phyloP scores from a whole-genome alignment of 2,329 filamentous ascomycete species.

The Myriosclerotinia duriaeana region DNA sequence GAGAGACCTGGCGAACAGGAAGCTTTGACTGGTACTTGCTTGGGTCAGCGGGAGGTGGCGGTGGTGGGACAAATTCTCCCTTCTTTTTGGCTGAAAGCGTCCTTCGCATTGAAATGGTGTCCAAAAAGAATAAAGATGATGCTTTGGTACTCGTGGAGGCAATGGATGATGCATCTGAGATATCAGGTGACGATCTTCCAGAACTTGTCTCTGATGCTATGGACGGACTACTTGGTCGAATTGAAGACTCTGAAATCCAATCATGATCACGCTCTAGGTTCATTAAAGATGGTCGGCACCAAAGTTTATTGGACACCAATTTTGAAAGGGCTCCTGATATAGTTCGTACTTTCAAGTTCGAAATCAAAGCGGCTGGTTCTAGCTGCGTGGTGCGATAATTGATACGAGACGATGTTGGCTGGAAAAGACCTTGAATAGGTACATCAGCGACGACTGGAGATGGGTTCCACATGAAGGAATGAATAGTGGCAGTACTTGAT shows the following conservation, averaged over 20 bases:
- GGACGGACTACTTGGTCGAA: conserved; percentile 37
- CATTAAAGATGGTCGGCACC: conserved; percentile 29
- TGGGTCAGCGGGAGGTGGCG: conserved; percentile 26
- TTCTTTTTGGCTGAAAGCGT: conserved; percentile 28
- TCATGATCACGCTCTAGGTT: conserved; percentile 30
- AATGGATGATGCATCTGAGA: conserved; percentile 38
- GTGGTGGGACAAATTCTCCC: conserved; percentile 7
- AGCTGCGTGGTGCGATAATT: conserved; percentile 30
- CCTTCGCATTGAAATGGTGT: conserved; percentile 24
- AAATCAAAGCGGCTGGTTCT: conserved; percentile 34
- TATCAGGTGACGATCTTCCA: conserved; percentile 34
- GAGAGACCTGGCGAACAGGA: conserved; percentile 27
- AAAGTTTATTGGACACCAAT: conserved; percentile 36
- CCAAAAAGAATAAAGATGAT: conserved; percentile 33
- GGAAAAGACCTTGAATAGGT: conserved; percentile 31
- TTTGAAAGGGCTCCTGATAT: conserved; percentile 21
- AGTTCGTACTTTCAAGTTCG: conserved; percentile 32
- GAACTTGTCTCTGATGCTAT: conserved; percentile 37
- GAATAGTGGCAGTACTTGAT: not conserved
- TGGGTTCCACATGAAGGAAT: conserved; percentile 29
- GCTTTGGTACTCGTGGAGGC: conserved; percentile 40
- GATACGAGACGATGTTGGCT: conserved; percentile 17
- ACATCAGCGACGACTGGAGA: not conserved
- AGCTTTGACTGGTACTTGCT: conserved; percentile 28
- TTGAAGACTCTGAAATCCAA: conserved; percentile 41